Evolutionary conservation across 2,329 filamentous ascomycete species (phyloP), one percentile per base, ranked within the genome.

Genomic region (Immersiporthe knoxdaviesiana): DNA sequence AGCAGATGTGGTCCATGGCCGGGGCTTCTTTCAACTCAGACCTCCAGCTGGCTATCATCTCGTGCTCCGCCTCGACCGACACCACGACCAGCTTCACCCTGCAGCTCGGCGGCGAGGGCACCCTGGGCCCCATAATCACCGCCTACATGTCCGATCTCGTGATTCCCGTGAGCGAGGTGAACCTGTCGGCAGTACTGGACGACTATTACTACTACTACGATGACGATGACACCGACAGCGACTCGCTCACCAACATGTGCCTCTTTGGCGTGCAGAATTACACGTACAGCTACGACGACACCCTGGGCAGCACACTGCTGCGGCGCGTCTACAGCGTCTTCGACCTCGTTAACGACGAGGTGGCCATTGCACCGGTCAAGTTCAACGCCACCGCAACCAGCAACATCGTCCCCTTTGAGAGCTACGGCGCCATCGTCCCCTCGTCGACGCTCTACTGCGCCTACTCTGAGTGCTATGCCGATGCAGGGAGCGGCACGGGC

Each of bases 301-400:
- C 62, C 54, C 54, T 79, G 3, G 74, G 77, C 21, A 71, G 72
- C 68, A 67, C 73, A 21, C 47, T 78, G 56, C 69, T 79, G 44
- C 76, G 76, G 41, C 75, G 76, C n/a, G 73, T 71, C 16, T 80
- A 80, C 70, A 72, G 75, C 62, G 77, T 77, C 4, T 78, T 79
- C 63, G 78, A 80, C 69, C 67, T 76, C 16, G 75, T 71, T 59
- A 78, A 78, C 70, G 59, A 69, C n/a, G 76, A 79, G 63, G 65
- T 79, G 3, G 77, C 76, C 47, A 32, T 80, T 14, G 78, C 78
- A 1, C 74, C 75, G 0, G 71, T 74, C 70, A 76, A 72, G 66
- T 75, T 76, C 11, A 66, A 67, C n/a, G 66, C 71, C 32, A 70
- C 65, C 4, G 63, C 65, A 2, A 58, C 69, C 14, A 71, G 73